These are phyloP conservation scores for Verticillium zaregamsianum DNA, from an alignment of 2,329 filamentous ascomycete species.

Conservation along the genomic window DNA sequence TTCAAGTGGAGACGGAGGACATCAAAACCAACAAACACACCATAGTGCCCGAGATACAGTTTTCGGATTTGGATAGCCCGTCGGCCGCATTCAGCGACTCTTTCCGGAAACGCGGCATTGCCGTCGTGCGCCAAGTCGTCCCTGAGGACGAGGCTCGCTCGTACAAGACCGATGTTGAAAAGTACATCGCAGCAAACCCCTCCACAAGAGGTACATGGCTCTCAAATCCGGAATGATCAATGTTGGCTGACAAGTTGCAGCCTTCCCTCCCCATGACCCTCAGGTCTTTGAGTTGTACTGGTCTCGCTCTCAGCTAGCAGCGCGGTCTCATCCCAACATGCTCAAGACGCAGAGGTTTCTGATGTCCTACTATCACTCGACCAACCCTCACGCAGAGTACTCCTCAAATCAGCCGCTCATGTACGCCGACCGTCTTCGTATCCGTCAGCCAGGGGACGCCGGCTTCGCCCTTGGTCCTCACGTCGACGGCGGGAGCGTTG, in stretches of 20 bases:
- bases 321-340: conserved; percentile 62
- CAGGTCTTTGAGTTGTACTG: conserved; percentile 76
- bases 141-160: conserved; percentile 57
- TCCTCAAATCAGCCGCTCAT: conserved; percentile 52
- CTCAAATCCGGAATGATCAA: neutral
- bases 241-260: conserved; percentile 24
- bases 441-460: conserved; percentile 66
- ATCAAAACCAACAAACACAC: conserved; percentile 39
- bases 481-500: conserved; percentile 68
- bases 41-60: conserved; percentile 51
- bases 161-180: conserved; percentile 61
- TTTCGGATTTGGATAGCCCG: conserved; percentile 30
- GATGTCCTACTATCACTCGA: conserved; percentile 58
- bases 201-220: conserved; percentile 42
- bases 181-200: conserved; percentile 62
- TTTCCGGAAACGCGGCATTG: conserved; percentile 49
- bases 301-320: conserved; percentile 64
- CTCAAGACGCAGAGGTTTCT: conserved; percentile 58
- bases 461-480: conserved; percentile 71
- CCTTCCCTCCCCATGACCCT: conserved; percentile 62
- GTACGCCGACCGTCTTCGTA: conserved; percentile 70
- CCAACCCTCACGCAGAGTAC: conserved; percentile 42
- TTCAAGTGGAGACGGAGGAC: conserved; percentile 42
- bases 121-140: conserved; percentile 63
- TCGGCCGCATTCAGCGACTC: conserved; percentile 23